These are phyloP conservation scores for Epichloe sylvatica DNA, from an alignment of 2,329 filamentous ascomycete genomes.

Conservation along the genomic window DNA sequence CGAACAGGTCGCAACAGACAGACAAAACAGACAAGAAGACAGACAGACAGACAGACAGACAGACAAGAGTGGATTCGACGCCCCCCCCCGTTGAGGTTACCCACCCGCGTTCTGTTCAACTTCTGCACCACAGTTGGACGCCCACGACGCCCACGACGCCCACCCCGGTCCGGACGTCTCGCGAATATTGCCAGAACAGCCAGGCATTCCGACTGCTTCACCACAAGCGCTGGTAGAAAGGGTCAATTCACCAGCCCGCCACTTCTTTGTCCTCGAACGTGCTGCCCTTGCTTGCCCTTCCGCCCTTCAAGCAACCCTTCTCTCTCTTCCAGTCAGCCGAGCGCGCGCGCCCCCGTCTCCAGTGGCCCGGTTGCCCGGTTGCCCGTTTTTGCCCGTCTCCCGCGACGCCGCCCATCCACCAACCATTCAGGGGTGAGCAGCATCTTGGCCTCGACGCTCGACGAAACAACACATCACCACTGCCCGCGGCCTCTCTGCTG, in stretches of 20 bases:
- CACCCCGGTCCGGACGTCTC: constrained; percentile 1
- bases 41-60: not conserved
- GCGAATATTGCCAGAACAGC: not conserved
- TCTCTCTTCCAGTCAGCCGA: not conserved
- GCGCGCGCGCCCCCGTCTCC: not conserved
- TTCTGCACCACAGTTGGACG: constrained; percentile 2
- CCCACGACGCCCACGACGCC: not conserved
- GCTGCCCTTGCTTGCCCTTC: not conserved
- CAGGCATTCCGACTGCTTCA: not conserved
- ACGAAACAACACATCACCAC: constrained; percentile 22
- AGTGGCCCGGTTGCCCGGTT: not conserved
- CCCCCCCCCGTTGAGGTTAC: not conserved
- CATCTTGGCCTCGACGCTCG: constrained; percentile 12
- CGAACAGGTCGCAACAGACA: not conserved
- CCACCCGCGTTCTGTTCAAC: constrained; percentile 1
- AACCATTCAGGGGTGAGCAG: constrained; percentile 11
- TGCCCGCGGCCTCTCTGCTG: constrained; percentile 13
- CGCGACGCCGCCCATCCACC: constrained; percentile 5
- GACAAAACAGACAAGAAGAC: too few relatives aligned
- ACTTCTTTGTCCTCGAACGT: not conserved
- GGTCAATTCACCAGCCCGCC: not conserved
- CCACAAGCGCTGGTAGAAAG: not conserved
- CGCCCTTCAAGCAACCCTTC: not conserved
- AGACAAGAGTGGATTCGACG: constrained; percentile 1
- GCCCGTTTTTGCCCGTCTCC: not conserved